phyloP scores from a whole-genome alignment of 345 rosid species.

The Acer yangbiense region DNA sequence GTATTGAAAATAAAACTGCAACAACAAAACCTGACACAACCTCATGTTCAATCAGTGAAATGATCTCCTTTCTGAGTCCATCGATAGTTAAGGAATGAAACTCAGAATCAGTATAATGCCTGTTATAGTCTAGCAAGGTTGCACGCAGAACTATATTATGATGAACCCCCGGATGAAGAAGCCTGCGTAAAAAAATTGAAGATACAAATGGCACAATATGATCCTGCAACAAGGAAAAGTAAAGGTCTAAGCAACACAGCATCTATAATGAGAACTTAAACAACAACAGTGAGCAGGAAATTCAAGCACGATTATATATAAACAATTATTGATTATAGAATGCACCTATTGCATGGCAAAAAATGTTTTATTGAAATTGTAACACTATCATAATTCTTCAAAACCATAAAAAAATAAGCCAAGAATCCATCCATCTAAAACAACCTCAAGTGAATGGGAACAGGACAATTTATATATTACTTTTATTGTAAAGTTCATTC shows the following conservation, averaged over 20 bases:
- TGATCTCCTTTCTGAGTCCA: slow-evolving; percentile 80
- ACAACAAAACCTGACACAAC: slow-evolving; percentile 36
- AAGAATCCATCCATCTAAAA: background rate
- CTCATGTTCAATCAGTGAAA: slow-evolving; percentile 79
- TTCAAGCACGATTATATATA: slow-evolving; percentile 6
- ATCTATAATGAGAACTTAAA: slow-evolving; percentile 5
- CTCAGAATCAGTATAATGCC: slow-evolving; percentile 80
- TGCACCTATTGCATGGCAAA: background rate
- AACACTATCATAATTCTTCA: background rate
- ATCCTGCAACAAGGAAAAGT: slow-evolving; percentile 53
- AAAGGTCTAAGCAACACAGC: slow-evolving; percentile 13
- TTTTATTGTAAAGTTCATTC: background rate
- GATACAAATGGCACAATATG: slow-evolving; percentile 72
- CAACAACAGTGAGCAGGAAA: background rate
- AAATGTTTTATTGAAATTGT: background rate
- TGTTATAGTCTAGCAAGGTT: slow-evolving; percentile 74
- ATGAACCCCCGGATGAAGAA: slow-evolving; percentile 83
- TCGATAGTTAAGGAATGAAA: slow-evolving; percentile 75
- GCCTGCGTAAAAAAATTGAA: slow-evolving; percentile 72
- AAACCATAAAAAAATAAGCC: background rate
- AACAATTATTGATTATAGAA: background rate
- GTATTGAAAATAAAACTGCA: slow-evolving; percentile 5
- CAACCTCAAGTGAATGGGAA: background rate
- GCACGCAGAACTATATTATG: slow-evolving; percentile 57
- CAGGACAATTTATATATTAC: background rate